A percentile compares a stretch with the other conserved stretches of the same genome.
These are phyloP conservation scores for Candida michaelii DNA, from an alignment of 805 yeast species.

Conservation along the genomic window DNA sequence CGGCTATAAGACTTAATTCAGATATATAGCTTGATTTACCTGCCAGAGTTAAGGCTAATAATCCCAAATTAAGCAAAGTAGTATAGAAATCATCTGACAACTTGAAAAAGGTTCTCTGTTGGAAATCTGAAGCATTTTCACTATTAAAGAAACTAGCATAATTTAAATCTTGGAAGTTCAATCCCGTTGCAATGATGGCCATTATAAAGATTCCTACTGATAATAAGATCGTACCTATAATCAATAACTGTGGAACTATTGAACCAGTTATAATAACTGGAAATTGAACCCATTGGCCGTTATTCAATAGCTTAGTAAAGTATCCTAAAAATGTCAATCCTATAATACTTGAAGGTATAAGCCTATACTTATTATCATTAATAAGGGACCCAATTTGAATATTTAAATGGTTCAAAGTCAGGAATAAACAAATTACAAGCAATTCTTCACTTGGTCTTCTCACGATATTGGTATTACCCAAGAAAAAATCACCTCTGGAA, in stretches of 20 bases:
- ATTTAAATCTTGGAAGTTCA: slow-evolving; percentile 32
- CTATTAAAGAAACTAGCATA: slow-evolving; percentile 34
- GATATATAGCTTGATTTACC: slow-evolving; percentile 64
- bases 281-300: slow-evolving; percentile 45
- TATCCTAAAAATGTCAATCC: slow-evolving; percentile 54
- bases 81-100: slow-evolving; percentile 48
- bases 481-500: slow-evolving; percentile 29
- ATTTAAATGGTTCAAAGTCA: slow-evolving; percentile 56
- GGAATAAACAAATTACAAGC: slow-evolving; percentile 52
- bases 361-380: slow-evolving; percentile 51
- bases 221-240: slow-evolving; percentile 47
- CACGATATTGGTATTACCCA: slow-evolving; percentile 19
- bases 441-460: slow-evolving; percentile 53
- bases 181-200: slow-evolving; percentile 60
- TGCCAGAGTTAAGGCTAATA: slow-evolving; percentile 64
- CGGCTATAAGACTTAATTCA: slow-evolving; percentile 49
- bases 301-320: slow-evolving; percentile 33
- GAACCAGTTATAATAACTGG: slow-evolving; percentile 60
- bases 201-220: slow-evolving; percentile 55
- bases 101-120: slow-evolving; percentile 12
- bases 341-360: slow-evolving; percentile 61
- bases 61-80: slow-evolving; percentile 57
- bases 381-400: slow-evolving; percentile 64
- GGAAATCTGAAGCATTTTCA: slow-evolving; percentile 20
- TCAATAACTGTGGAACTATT: slow-evolving; percentile 64